Conservation (phyloP, 1,284 basidiomycete species). For the Apiotrichum domesticum region DNA sequence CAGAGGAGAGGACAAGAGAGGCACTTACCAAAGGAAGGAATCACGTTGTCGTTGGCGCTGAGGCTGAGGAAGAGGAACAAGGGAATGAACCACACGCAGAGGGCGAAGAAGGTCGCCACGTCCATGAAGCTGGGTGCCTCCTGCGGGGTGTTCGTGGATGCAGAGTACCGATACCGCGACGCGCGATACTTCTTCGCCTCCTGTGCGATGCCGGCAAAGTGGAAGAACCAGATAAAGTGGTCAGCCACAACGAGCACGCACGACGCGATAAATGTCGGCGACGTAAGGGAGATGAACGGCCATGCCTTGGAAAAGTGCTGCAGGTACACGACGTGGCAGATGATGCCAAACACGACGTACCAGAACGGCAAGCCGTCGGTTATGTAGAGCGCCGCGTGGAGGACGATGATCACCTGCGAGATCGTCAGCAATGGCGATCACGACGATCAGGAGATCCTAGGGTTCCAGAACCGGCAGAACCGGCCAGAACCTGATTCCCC, state of each 20-base stretch:
- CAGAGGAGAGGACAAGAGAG: conserved; percentile 54
- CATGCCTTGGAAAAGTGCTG: conserved; percentile 80
- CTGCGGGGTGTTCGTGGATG: background rate
- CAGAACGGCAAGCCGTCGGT: conserved; percentile 70
- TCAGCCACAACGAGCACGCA: conserved; percentile 75
- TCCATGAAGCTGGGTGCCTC: conserved; percentile 14
- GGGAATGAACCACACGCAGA: conserved; percentile 78
- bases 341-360: conserved; percentile 68
- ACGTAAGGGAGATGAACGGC: conserved; percentile 84
- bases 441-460: background rate
- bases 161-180: conserved; percentile 50
- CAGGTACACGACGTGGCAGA: conserved; percentile 79
- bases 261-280: conserved; percentile 71
- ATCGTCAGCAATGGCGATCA: background rate
- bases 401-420: conserved; percentile 63
- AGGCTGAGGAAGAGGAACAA: conserved; percentile 86
- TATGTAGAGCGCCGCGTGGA: conserved; percentile 71
- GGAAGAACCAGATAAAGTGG: conserved; percentile 91
- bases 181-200: conserved; percentile 46
- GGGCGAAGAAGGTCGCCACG: conserved; percentile 41
- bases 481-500: too few species aligned
- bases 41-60: conserved; percentile 88
- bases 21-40: conserved; percentile 55
- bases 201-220: conserved; percentile 66
- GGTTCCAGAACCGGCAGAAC: too few species aligned